These are phyloP conservation scores for Platismatia glauca DNA, from an alignment of 495 filamentous ascomycete species.

Conservation along the genomic window DNA sequence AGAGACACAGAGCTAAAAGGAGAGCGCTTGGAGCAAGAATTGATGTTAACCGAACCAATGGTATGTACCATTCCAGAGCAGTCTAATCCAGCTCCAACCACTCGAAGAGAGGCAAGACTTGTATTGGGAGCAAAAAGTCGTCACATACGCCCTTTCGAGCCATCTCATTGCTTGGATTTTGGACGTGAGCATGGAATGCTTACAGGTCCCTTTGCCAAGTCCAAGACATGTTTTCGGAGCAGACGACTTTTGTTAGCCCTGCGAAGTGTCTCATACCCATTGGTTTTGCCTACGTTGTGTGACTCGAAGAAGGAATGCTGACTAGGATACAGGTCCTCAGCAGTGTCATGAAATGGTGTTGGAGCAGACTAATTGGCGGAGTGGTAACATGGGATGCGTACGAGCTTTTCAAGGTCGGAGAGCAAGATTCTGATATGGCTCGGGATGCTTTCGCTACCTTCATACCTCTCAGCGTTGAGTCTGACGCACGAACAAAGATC, in stretches of 20 bases:
- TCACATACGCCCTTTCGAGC: not conserved
- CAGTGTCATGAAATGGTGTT: slow-evolving; percentile 97
- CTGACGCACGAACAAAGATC: slow-evolving; percentile 73
- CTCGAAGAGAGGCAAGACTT: not conserved
- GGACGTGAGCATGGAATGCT: not conserved
- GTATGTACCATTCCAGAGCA: slow-evolving; percentile 38
- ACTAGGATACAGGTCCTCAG: slow-evolving; percentile 60
- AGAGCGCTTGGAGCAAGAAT: slow-evolving; percentile 67
- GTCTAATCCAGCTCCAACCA: not conserved
- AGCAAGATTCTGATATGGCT: slow-evolving; percentile 87
- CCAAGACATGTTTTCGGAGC: too few species aligned
- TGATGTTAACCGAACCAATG: slow-evolving; percentile 90
- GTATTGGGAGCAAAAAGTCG: not conserved
- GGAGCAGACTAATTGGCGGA: slow-evolving; percentile 85
- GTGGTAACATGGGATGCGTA: slow-evolving; percentile 97
- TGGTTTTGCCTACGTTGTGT: not conserved
- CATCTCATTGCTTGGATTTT: slow-evolving; percentile 11
- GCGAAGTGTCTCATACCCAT: not conserved
- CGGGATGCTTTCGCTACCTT: slow-evolving; percentile 92
- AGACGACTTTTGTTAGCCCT: not conserved
- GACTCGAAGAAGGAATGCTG: not conserved
- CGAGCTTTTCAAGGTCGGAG: slow-evolving; percentile 88
- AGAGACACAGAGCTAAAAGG: slow-evolving; percentile 48
- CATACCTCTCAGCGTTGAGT: slow-evolving; percentile 89
- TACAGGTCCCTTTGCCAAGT: not conserved